phyloP scores from a whole-genome alignment of 23 red algal species.

The Gracilaria caudata region DNA sequence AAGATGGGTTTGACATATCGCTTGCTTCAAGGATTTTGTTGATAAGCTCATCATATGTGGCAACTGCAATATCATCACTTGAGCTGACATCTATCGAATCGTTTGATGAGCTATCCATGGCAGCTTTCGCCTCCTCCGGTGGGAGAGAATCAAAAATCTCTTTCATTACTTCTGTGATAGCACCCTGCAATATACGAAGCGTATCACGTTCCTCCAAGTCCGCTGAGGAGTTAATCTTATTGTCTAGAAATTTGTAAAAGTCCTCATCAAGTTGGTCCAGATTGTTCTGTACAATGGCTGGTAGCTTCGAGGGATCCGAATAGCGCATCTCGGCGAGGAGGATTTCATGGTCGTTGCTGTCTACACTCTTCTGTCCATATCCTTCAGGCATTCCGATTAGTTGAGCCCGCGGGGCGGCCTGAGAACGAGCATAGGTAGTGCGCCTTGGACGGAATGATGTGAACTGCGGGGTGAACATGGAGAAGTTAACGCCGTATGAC shows the following conservation, averaged over 20 bases:
- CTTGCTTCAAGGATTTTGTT: conserved; percentile 22
- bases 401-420: conserved; percentile 7
- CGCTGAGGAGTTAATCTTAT: conserved; percentile 74
- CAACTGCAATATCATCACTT: conserved; percentile 45
- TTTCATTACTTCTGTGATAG: conserved; percentile 90
- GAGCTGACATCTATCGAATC: background rate
- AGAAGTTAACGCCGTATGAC: background rate
- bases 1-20: background rate
- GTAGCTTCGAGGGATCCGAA: conserved; percentile 82
- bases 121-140: conserved; percentile 15
- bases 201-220: conserved; percentile 93
- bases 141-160: conserved; percentile 41
- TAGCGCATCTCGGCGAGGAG: conserved; percentile 90
- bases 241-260: conserved; percentile 91
- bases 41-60: conserved; percentile 71
- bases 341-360: conserved; percentile 65
- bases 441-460: background rate
- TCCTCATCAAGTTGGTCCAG: conserved; percentile 81
- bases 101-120: conserved; percentile 5
- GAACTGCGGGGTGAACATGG: background rate
- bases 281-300: conserved; percentile 72
- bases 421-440: background rate
- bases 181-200: conserved; percentile 71
- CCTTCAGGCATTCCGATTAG: conserved; percentile 64
- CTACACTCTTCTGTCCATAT: conserved; percentile 48